Evolutionary conservation across 2,329 filamentous ascomycete species (phyloP).

Genomic region (Emmonsiellopsis sp.): DNA sequence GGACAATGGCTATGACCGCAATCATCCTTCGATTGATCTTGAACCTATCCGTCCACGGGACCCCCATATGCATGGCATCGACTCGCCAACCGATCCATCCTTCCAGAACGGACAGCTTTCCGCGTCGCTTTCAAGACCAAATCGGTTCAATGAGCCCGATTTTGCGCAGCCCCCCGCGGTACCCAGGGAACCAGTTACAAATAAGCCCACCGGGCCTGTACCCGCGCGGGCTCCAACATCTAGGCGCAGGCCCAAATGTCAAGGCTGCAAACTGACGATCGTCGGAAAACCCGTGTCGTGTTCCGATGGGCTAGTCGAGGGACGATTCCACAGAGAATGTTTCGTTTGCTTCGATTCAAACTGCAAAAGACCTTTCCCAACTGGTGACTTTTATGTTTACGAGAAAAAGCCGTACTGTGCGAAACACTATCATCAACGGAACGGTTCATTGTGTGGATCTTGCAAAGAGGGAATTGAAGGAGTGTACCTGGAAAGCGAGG

Average conservation of each 20-base stretch:
- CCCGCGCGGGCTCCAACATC: background rate
- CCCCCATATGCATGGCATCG: slow-evolving; percentile 20
- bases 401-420: slow-evolving; percentile 83
- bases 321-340: slow-evolving; percentile 89
- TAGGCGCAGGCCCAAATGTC: slow-evolving; percentile 52
- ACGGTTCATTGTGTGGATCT: slow-evolving; percentile 71
- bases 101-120: slow-evolving; percentile 34
- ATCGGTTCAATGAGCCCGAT: background rate
- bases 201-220: slow-evolving; percentile 1
- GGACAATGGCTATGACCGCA: slow-evolving; percentile 2
- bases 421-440: slow-evolving; percentile 84
- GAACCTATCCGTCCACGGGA: background rate
- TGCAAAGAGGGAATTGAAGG: slow-evolving; percentile 88
- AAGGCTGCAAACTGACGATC: slow-evolving; percentile 70
- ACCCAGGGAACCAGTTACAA: background rate
- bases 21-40: background rate
- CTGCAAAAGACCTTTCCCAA: slow-evolving; percentile 72
- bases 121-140: background rate
- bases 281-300: slow-evolving; percentile 88
- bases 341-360: slow-evolving; percentile 69
- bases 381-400: slow-evolving; percentile 86
- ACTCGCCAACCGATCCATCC: slow-evolving; percentile 42
- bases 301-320: slow-evolving; percentile 82
- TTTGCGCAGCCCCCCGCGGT: background rate
- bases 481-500: slow-evolving; percentile 77